Base-by-base conservation (phyloP, 208 protist genomes). In the Porcisia hertigi region DNA sequence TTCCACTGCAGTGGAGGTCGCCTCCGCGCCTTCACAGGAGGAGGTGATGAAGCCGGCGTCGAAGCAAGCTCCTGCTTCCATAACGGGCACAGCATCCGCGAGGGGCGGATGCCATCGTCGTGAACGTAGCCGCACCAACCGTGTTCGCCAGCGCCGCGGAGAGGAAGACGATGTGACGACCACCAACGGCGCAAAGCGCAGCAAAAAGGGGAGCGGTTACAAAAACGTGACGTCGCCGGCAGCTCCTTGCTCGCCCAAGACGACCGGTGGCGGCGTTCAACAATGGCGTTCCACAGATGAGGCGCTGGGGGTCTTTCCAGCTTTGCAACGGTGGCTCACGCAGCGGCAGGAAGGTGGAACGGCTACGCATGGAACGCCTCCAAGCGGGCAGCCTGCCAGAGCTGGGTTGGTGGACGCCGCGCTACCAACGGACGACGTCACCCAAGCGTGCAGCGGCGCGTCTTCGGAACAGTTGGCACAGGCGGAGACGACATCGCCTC, bases 221-320 rank as follows among this genome's bases (percentile, higher is more conserved):
- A 67, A 12, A 23, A 25, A 20, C 30, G 62, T 49, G 62, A 1
- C 9, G 62, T 11, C 9, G 39, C 36, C 23, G 8, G 16, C 39
- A 39, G 20, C 0, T 1, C 45, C 47, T 20, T n/a, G 39, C 6
- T 18, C 65, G 12, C 41, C 16, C 20, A 9, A 55, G 45, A 11
- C 41, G 30, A n/a, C n/a, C n/a, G 65, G 65, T 1, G 47, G 41
- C 9, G 25, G 36, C 7, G 47, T 36, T 12, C 65, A 54, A 71
- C 65, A 43, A 20, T 20, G 6, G 12, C 25, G 65, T 71, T 14
- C 11, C 30, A n/a, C 47, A 23, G 65, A 6, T 3, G 71, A 78
- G 25, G 69, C 76, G 30, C 41, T 71, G 25, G 71, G 72, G 0
- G 76, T 85, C 47, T 85, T 85, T 36, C 66, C 76, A 30, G 41